phyloP scores from a whole-genome alignment of 306 rosid genomes.

The Vigna nakashimae region DNA sequence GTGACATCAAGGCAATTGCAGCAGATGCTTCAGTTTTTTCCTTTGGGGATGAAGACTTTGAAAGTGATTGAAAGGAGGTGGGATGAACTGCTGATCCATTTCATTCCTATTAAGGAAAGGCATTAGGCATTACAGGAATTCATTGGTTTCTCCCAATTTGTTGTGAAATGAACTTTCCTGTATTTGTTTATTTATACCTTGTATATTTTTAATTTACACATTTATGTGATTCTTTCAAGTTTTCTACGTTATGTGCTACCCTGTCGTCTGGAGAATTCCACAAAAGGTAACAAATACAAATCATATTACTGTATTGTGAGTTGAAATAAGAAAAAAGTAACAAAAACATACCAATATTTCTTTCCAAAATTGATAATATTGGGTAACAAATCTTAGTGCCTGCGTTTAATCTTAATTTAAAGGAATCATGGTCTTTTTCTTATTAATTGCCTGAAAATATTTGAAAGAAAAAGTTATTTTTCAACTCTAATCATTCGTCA shows the following conservation, averaged over 20 bases:
- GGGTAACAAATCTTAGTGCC: neutral
- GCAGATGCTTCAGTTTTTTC: constrained; percentile 97
- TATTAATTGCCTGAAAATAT: too few relatives aligned
- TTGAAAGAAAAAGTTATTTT: neutral
- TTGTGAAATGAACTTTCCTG: constrained; percentile 21
- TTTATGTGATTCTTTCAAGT: constrained; percentile 9
- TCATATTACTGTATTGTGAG: neutral
- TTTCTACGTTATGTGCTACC: neutral
- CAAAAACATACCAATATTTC: neutral
- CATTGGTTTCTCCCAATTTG: constrained; percentile 30
- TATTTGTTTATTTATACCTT: constrained; percentile 11
- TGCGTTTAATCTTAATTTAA: neutral
- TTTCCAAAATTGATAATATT: neutral
- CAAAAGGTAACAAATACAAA: neutral
- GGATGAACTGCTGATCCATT: neutral
- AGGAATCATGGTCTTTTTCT: too few relatives aligned
- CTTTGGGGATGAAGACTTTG: constrained; percentile 93
- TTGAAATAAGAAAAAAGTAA: neutral
- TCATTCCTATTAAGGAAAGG: constrained; percentile 31
- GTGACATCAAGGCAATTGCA: constrained; percentile 85
- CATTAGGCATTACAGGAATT: constrained; percentile 28
- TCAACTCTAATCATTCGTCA: neutral
- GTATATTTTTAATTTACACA: constrained; percentile 3
- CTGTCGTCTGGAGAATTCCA: constrained; percentile 7
- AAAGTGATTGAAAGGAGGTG: constrained; percentile 64